Percentiles rank a stretch among this genome's conserved stretches.
Evolutionary conservation across 129 eudicot genomes (phyloP).

Genomic region (Heracleum sosnowskyi): DNA sequence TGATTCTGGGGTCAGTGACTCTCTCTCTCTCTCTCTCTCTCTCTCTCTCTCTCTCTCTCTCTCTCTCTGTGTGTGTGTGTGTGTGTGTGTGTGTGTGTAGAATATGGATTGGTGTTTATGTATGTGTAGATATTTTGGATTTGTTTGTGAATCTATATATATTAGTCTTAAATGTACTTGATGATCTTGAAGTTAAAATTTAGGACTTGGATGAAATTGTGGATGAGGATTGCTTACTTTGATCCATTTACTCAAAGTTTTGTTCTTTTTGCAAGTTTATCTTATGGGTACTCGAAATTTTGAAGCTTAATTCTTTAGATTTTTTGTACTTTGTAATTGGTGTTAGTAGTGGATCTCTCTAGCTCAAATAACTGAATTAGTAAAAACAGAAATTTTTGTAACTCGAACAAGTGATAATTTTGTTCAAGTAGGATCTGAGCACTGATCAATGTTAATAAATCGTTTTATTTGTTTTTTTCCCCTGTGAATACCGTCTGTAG

Average conservation of each 20-base stretch:
- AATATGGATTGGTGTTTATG: background rate
- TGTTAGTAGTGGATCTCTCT: background rate
- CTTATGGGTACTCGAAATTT: background rate
- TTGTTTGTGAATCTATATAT: background rate
- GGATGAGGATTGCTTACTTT: background rate
- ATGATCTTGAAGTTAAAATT: background rate
- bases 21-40: background rate
- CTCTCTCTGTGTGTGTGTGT: background rate
- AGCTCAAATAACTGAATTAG: background rate
- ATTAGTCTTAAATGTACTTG: background rate
- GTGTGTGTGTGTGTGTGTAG: no score
- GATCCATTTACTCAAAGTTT: background rate
- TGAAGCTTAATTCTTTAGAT: background rate
- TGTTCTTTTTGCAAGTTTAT: background rate
- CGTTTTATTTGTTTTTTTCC: background rate
- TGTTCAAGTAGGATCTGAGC: background rate
- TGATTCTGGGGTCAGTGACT: slow-evolving; percentile 54
- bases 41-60: background rate
- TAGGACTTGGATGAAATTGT: background rate
- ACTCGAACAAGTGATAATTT: background rate
- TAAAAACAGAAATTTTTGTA: background rate
- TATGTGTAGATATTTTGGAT: background rate
- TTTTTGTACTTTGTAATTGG: background rate
- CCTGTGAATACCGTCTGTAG: background rate
- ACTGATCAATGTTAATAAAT: background rate